A percentile compares a stretch with the other conserved stretches of the same genome.
phyloP scores from a whole-genome alignment of 1,139 yeast species.

The Hyphopichia fennica region DNA sequence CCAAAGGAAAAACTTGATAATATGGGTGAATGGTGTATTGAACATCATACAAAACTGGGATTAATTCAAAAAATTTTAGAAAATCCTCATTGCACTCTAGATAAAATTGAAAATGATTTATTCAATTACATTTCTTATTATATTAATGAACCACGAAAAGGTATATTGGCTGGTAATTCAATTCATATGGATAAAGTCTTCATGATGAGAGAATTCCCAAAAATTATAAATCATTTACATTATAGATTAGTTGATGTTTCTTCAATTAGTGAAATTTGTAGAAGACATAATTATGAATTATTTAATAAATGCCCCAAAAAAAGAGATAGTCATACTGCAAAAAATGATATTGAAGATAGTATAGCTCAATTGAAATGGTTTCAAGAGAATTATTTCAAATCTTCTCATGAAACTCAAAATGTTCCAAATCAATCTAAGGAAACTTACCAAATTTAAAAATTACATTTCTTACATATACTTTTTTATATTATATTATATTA shows the following conservation, averaged over 20 bases:
- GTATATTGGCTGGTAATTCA: slow-evolving; percentile 85
- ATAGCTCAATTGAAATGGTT: slow-evolving; percentile 83
- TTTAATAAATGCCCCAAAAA: slow-evolving; percentile 63
- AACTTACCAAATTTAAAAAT: background rate
- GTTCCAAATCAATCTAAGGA: background rate
- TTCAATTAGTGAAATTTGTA: slow-evolving; percentile 74
- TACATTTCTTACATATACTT: no score
- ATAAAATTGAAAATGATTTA: slow-evolving; percentile 64
- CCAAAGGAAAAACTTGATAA: slow-evolving; percentile 61
- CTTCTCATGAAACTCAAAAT: background rate
- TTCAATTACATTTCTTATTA: slow-evolving; percentile 58
- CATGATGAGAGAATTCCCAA: slow-evolving; percentile 81
- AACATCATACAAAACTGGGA: slow-evolving; percentile 80
- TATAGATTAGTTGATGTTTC: slow-evolving; percentile 91
- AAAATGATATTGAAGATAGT: slow-evolving; percentile 84
- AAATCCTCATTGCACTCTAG: slow-evolving; percentile 51
- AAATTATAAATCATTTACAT: slow-evolving; percentile 67
- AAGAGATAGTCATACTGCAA: slow-evolving; percentile 76
- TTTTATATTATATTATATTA: no score
- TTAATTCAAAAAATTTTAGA: slow-evolving; percentile 66
- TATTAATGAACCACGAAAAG: slow-evolving; percentile 54
- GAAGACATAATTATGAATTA: slow-evolving; percentile 70
- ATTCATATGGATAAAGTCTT: slow-evolving; percentile 90
- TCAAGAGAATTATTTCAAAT: slow-evolving; percentile 55
- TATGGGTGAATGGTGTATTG: slow-evolving; percentile 86